Percentiles rank a stretch among this genome's conserved stretches.
These are phyloP conservation scores for Phascolomyces articulosus DNA, from an alignment of 371 early-diverging fungal species.

Conservation along the genomic window DNA sequence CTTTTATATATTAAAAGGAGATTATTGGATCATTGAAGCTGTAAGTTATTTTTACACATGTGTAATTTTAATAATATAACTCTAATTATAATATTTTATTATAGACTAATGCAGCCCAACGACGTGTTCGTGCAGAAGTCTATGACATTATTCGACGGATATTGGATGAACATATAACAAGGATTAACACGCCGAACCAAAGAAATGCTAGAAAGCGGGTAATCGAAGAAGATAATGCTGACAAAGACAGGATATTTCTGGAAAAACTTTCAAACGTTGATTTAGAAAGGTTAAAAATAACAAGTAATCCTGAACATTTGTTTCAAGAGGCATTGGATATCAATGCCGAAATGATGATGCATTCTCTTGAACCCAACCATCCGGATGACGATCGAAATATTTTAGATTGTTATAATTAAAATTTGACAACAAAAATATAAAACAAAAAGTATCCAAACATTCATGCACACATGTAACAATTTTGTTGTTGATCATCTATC, in stretches of 20 bases:
- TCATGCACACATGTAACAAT: background rate
- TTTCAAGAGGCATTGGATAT: conserved; percentile 48
- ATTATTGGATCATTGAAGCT: conserved; percentile 53
- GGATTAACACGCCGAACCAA: background rate
- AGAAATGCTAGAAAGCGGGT: conserved; percentile 5
- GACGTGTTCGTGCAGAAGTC: conserved; percentile 41
- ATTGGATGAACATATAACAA: background rate
- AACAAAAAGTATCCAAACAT: conserved; percentile 1
- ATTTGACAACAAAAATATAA: background rate
- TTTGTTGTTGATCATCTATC: no score
- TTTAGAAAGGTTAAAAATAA: conserved; percentile 20
- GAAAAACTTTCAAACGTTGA: conserved; percentile 19
- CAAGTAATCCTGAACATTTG: conserved; percentile 41
- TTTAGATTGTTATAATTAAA: conserved; percentile 17
- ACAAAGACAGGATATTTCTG: conserved; percentile 23
- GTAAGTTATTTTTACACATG: conserved; percentile 18
- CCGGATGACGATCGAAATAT: conserved; percentile 13
- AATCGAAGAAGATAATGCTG: conserved; percentile 7
- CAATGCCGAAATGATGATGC: conserved; percentile 43
- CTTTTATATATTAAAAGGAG: conserved; percentile 52
- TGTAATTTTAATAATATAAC: background rate
- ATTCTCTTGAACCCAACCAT: conserved; percentile 15
- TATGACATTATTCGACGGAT: conserved; percentile 25
- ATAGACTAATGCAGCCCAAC: conserved; percentile 30
- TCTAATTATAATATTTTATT: background rate